These are phyloP conservation scores for Aureobasidium sp. DNA, from an alignment of 2,329 filamentous ascomycete species.

Conservation along the genomic window DNA sequence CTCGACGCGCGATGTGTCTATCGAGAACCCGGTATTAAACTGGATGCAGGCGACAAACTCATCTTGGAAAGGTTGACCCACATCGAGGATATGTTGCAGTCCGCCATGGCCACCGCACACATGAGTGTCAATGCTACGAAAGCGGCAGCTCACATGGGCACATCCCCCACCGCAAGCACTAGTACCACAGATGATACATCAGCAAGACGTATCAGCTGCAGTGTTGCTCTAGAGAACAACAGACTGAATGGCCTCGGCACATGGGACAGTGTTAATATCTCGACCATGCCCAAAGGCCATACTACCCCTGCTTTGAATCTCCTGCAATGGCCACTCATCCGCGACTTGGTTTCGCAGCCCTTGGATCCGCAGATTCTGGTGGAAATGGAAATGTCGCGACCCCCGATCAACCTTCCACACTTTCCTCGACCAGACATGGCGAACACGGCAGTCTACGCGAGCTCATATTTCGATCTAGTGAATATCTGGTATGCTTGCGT, in stretches of 20 bases:
- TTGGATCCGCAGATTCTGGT: slow-evolving; percentile 76
- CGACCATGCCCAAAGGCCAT: slow-evolving; percentile 77
- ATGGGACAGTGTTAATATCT: slow-evolving; percentile 63
- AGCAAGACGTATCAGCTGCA: slow-evolving; percentile 12
- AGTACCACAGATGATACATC: slow-evolving; percentile 30
- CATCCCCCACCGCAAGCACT: slow-evolving; percentile 35
- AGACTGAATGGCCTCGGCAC: slow-evolving; percentile 56
- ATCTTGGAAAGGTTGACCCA: slow-evolving; percentile 70
- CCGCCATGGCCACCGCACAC: slow-evolving; percentile 24
- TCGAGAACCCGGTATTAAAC: slow-evolving; percentile 76
- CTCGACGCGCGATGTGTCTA: slow-evolving; percentile 77
- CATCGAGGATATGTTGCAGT: slow-evolving; percentile 72
- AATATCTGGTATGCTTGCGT: slow-evolving; percentile 83
- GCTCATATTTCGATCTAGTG: slow-evolving; percentile 71
- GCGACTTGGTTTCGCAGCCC: slow-evolving; percentile 65
- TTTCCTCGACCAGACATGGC: slow-evolving; percentile 62
- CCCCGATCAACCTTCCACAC: slow-evolving; percentile 54
- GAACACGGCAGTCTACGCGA: slow-evolving; percentile 65
- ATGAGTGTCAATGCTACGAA: neutral
- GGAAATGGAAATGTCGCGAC: slow-evolving; percentile 71
- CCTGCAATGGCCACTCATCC: slow-evolving; percentile 72
- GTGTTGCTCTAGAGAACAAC: slow-evolving; percentile 9
- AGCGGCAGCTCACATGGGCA: neutral
- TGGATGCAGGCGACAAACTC: slow-evolving; percentile 78
- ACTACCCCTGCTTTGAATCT: slow-evolving; percentile 73